These are phyloP conservation scores for Phaffia australis DNA, from an alignment of 768 basidiomycete species.

Conservation along the genomic window DNA sequence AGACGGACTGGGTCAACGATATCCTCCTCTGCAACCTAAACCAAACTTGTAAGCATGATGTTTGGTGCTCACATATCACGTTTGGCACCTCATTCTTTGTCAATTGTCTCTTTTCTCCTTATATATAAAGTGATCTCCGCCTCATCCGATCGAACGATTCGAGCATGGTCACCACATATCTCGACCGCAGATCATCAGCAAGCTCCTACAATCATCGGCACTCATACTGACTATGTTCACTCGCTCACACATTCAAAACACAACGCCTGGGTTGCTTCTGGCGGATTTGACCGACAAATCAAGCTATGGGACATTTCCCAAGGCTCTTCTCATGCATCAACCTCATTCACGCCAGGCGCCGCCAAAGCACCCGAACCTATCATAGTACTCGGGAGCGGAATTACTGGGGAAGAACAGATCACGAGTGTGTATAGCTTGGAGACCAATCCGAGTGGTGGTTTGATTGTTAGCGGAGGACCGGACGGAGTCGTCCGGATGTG, in stretches of 20 bases:
- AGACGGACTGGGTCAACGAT: constrained; percentile 79
- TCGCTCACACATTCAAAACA: constrained; percentile 58
- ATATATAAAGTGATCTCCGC: constrained; percentile 63
- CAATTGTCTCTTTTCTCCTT: background rate
- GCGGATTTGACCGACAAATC: constrained; percentile 86
- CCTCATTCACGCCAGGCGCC: constrained; percentile 34
- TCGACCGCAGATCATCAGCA: constrained; percentile 35
- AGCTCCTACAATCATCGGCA: constrained; percentile 44
- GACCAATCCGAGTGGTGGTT: constrained; percentile 60
- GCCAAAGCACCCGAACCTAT: constrained; percentile 29
- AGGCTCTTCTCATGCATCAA: background rate
- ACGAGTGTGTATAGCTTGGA: constrained; percentile 37
- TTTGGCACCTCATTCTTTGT: background rate
- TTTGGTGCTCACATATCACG: background rate
- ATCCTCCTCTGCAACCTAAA: constrained; percentile 81
- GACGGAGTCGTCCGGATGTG: constrained; percentile 82
- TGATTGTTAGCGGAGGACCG: constrained; percentile 80
- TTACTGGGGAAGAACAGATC: constrained; percentile 33
- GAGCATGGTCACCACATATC: constrained; percentile 79
- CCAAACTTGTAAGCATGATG: constrained; percentile 55
- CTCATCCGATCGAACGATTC: constrained; percentile 88
- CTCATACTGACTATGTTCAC: constrained; percentile 75
- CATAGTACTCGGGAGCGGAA: constrained; percentile 28
- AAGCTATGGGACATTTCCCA: constrained; percentile 81
- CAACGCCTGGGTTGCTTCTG: constrained; percentile 59